Percentiles rank a stretch among this genome's conserved stretches.
Conservation (phyloP, 192 early-diverging fungal species). For the Coemansia javaensis region DNA sequence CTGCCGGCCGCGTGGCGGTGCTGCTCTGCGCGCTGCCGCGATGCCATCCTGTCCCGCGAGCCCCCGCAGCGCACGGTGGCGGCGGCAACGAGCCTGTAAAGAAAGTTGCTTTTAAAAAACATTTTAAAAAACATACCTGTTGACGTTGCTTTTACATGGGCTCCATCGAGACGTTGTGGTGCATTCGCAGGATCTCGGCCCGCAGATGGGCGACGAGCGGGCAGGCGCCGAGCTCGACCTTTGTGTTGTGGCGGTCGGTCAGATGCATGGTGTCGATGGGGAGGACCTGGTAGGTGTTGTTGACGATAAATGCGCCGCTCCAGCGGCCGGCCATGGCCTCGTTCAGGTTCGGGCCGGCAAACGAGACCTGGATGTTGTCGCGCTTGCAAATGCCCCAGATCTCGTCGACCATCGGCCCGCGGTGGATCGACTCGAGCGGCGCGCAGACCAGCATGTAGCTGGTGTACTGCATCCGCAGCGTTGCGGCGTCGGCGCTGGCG, state of each 20-base stretch:
- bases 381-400: slow-evolving; percentile 20
- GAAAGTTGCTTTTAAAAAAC: too few relatives aligned
- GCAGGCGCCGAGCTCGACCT: slow-evolving; percentile 16
- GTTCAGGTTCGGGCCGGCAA: slow-evolving; percentile 15
- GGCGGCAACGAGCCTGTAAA: not conserved
- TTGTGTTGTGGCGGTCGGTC: slow-evolving; percentile 18
- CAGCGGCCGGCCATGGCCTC: slow-evolving; percentile 16
- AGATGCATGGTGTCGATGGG: slow-evolving; percentile 41
- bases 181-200: slow-evolving; percentile 6
- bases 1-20: slow-evolving; percentile 38
- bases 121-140: too few relatives aligned
- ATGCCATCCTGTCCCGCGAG: not conserved
- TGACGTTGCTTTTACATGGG: not conserved
- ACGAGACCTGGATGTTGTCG: slow-evolving; percentile 21
- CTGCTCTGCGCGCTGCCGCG: slow-evolving; percentile 35
- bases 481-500: not conserved
- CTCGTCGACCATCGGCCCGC: slow-evolving; percentile 5
- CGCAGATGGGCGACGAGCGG: slow-evolving; percentile 24
- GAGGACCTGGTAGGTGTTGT: slow-evolving; percentile 11
- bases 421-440: slow-evolving; percentile 19
- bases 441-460: slow-evolving; percentile 27
- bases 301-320: slow-evolving; percentile 31
- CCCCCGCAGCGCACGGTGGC: not conserved
- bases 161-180: not conserved
- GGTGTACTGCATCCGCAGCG: slow-evolving; percentile 3